These are phyloP conservation scores for Gentiana macrophylla DNA, from an alignment of 257 asterid species.

Conservation along the genomic window DNA sequence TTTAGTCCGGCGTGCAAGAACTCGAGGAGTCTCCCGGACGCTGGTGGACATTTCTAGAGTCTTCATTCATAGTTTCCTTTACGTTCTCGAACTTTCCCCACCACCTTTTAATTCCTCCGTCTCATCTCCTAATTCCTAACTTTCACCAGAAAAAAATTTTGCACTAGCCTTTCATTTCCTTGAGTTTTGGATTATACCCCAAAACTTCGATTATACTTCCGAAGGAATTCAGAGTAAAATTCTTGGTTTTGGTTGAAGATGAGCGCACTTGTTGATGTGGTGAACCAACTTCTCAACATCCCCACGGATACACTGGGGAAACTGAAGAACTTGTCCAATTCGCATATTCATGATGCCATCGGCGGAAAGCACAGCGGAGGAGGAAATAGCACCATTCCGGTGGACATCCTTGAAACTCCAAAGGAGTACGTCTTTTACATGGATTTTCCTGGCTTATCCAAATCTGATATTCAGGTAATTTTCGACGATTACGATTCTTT, in stretches of 20 bases:
- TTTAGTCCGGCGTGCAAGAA: too few species aligned
- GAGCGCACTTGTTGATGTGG: constrained; percentile 49
- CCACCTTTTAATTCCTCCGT: constrained; percentile 7
- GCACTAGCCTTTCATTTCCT: background rate
- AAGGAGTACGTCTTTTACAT: constrained; percentile 46
- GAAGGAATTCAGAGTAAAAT: background rate
- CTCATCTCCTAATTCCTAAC: too few species aligned
- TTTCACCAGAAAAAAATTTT: too few species aligned
- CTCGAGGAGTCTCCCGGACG: too few species aligned
- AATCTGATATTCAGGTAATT: constrained; percentile 69
- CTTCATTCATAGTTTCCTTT: background rate
- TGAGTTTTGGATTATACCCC: too few species aligned
- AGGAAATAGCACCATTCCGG: constrained; percentile 25
- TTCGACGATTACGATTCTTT: too few species aligned
- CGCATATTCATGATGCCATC: constrained; percentile 3
- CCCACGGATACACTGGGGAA: constrained; percentile 46
- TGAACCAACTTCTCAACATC: constrained; percentile 43
- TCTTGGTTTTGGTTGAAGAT: constrained; percentile 11
- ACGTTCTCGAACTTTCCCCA: constrained; percentile 29
- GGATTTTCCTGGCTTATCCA: constrained; percentile 80
- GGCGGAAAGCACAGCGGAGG: constrained; percentile 11
- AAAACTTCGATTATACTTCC: background rate
- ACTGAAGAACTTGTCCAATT: constrained; percentile 24
- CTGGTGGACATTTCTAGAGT: constrained; percentile 4
- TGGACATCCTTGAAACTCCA: constrained; percentile 57